Evolutionary conservation across 352 stramenopile species (phyloP).

Genomic region (Globisporangium takayamanum): DNA sequence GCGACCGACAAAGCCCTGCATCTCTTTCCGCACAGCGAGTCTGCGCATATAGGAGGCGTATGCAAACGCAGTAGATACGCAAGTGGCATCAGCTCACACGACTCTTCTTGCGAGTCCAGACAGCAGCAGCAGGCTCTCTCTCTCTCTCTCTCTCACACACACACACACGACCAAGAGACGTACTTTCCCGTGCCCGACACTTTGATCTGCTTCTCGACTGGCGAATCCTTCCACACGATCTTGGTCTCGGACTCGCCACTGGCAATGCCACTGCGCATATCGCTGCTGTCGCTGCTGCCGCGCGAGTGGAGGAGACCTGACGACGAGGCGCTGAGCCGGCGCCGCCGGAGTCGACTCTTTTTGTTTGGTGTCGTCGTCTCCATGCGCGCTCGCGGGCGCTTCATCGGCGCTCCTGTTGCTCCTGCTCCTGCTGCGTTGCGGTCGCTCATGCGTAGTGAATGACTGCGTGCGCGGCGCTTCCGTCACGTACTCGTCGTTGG

Average conservation of each 20-base stretch:
- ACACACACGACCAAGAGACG: constrained; percentile 3
- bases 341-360: constrained; percentile 1
- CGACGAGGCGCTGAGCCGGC: not conserved
- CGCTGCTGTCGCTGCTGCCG: constrained; percentile 2
- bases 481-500: not conserved
- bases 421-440: not conserved
- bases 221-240: constrained; percentile 81
- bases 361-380: constrained; percentile 24
- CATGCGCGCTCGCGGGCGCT: constrained; percentile 43
- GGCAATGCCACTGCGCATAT: not conserved
- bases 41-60: constrained; percentile 2
- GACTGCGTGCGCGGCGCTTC: not conserved
- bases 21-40: constrained; percentile 52
- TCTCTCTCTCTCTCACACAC: not conserved
- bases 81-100: not conserved
- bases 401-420: constrained; percentile 12
- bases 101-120: not conserved
- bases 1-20: constrained; percentile 63
- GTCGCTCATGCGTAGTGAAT: constrained; percentile 4
- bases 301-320: not conserved
- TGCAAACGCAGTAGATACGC: no score
- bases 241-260: constrained; percentile 20
- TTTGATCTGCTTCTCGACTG: constrained; percentile 72
- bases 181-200: constrained; percentile 60
- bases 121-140: constrained; percentile 1